Base-by-base conservation (phyloP, 768 basidiomycete species). In the Suillus occidentalis region DNA sequence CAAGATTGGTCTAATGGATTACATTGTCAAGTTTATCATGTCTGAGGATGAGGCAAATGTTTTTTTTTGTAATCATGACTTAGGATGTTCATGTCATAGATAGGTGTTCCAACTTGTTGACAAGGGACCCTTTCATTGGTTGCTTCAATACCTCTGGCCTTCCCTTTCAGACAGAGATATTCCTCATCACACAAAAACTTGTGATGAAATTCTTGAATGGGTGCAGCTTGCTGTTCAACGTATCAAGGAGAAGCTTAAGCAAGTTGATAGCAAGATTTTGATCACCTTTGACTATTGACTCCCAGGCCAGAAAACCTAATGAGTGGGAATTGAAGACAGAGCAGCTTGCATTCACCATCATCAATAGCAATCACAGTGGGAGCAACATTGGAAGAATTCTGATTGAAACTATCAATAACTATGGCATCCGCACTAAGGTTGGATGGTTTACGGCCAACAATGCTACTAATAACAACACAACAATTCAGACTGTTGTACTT, bases 201-300 rank as follows among this genome's bases (percentile, higher is more conserved):
- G 20, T 1, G 12, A 49, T 7, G 13, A 49, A 25, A 49, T 49
- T 25, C 47, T 25, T 14, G 22, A 49, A 49, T 6, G 5, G 4
- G 22, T 2, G 2, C 5, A 49, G 47, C 22, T 49, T 6, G 12
- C 47, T 0, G 5, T 49, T 2, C 5, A 49, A 6, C 22, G 13
- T 6, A 6, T 49, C 10, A 49, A 14, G 2, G 47, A 49, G 12
- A 49, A 49, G 6, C 22, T 49, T 6, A 49, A 49, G 47, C 5
- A 49, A 0, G 22, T 49, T 2, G 47, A 49, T 2, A 25, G 47
- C 22, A 49, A 49, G 6, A 25, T 66, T 16, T 66, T 43, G 5
- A n/a, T 67, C 18, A 69, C 69, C 0, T 69, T 70, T 14, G 65
- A 72, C 65, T 56, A 31, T 31, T 31, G 31, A 31, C 31, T 31